Conservation (phyloP, 768 basidiomycete species). For the Leccinum barrowsii region DNA sequence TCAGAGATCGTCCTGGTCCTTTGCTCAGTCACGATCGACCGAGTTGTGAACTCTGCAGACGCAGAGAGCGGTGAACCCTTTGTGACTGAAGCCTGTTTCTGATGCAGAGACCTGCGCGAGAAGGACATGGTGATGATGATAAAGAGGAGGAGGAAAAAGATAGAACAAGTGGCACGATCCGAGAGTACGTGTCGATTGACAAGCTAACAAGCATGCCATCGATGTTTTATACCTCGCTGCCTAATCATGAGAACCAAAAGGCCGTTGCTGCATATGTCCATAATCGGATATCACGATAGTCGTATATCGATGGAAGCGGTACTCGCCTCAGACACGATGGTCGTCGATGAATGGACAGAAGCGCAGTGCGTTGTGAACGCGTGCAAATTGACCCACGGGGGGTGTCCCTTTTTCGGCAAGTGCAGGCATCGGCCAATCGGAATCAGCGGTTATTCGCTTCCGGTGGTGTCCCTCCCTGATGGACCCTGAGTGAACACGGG, state of each 20-base stretch:
- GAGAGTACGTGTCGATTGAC: background rate
- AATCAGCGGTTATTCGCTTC: background rate
- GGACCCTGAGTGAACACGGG: background rate
- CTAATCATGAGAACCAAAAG: background rate
- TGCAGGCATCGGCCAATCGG: background rate
- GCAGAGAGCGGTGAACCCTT: slow-evolving; percentile 14
- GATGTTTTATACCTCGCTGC: slow-evolving; percentile 15
- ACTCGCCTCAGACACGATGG: slow-evolving; percentile 16
- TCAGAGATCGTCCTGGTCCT: slow-evolving; percentile 18
- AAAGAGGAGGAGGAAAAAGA: background rate
- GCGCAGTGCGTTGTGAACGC: background rate
- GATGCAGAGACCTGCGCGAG: slow-evolving; percentile 8
- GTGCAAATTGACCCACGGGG: background rate
- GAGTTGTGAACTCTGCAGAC: slow-evolving; percentile 7
- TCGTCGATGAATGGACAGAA: slow-evolving; percentile 10
- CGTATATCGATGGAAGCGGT: background rate
- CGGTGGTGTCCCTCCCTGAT: background rate
- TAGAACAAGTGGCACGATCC: background rate
- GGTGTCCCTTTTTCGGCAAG: background rate
- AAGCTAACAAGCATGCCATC: background rate
- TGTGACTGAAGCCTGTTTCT: slow-evolving; percentile 5
- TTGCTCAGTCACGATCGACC: slow-evolving; percentile 4
- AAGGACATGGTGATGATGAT: slow-evolving; percentile 17
- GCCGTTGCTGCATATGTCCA: background rate
- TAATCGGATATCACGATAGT: slow-evolving; percentile 3